These are phyloP conservation scores for Pyrenochaeta sp. DNA, from an alignment of 2,329 filamentous ascomycete species.

Conservation along the genomic window DNA sequence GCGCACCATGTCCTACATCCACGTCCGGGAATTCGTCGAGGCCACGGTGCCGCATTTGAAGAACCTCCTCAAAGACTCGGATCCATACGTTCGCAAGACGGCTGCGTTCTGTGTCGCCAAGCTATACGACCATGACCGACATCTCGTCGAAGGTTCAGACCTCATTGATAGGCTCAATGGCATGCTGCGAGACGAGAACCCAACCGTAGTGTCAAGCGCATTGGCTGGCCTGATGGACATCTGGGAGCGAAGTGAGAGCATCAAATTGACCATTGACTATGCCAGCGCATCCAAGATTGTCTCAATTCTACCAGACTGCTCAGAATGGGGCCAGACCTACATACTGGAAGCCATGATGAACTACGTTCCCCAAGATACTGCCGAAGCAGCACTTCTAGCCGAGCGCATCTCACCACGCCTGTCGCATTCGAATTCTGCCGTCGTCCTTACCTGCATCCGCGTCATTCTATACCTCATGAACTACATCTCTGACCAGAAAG, in stretches of 20 bases:
- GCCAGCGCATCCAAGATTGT: conserved; percentile 98
- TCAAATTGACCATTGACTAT: conserved; percentile 98
- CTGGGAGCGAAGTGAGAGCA: conserved; percentile 96
- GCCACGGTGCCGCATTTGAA: conserved; percentile 86
- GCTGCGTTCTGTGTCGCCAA: conserved; percentile 97
- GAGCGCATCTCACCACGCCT: conserved; percentile 94
- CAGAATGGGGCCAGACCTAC: conserved; percentile 99
- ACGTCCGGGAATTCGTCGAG: conserved; percentile 94
- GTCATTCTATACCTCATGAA: conserved; percentile 99
- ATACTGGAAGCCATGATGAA: conserved; percentile 98
- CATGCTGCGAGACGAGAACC: conserved; percentile 93
- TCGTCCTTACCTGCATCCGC: conserved; percentile 93
- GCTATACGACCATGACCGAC: conserved; percentile 93
- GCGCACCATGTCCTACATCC: conserved; percentile 96
- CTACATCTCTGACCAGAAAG: conserved; percentile 92
- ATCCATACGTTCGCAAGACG: conserved; percentile 97
- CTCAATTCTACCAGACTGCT: conserved; percentile 93
- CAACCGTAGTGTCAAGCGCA: conserved; percentile 94
- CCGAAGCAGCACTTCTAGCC: conserved; percentile 86
- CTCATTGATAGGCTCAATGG: conserved; percentile 90
- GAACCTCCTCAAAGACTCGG: conserved; percentile 79
- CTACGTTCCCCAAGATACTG: conserved; percentile 90
- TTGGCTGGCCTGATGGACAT: conserved; percentile 94
- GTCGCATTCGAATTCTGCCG: conserved; percentile 95
- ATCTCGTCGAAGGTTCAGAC: conserved; percentile 88